Base-by-base conservation (phyloP, 495 filamentous ascomycete species). In the Penicillium desertorum region DNA sequence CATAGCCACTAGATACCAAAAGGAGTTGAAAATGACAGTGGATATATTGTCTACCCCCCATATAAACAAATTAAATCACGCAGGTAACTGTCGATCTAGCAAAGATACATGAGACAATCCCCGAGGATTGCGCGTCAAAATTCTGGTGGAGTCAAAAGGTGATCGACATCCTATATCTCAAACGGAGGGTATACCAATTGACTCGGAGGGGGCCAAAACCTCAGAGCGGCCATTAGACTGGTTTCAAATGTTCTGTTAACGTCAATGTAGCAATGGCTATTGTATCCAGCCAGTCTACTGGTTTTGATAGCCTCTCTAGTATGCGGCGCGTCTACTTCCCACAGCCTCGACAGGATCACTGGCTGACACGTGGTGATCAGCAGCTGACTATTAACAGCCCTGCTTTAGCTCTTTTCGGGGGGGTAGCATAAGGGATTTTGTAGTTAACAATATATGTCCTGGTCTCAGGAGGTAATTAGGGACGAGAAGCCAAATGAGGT, bases 321-420 rank as follows among this genome's bases (percentile, higher is more conserved):
- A 14, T 42, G 41, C 3, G 27, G 12, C 52, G 52, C 52, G 46
- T 55, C 27, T 55, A 8, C 41, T 45, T 36, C 46, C 46, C 52
- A 36, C 46, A 55, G 5, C 11, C 17, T n/a, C 42, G 5, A 55
- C 41, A 5, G 52, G 29, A 22, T 17, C 39, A 16, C 29, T 5
- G 17, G 46, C 23, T 6, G 52, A 46, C 44, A 29, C 36, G 0
- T 39, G 3, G 20, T 19, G 14, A 51, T 39, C 47, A 22, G 32
- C 19, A 37, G 47, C 44, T 1, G 6, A 17, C 16, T 46, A 29
- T 20, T 10, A 60, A 56, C 37, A 7, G 3, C 4, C 37, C 53
- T 12, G 41, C 53, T 9, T 19, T 60, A 32, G 32, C 19, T n/a
- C 11, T 41, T 7, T 23, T 60, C 56, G 20, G 16, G 4, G 14